phyloP scores from a whole-genome alignment of 2,329 filamentous ascomycete species.

The Apiospora rasikravindrae region DNA sequence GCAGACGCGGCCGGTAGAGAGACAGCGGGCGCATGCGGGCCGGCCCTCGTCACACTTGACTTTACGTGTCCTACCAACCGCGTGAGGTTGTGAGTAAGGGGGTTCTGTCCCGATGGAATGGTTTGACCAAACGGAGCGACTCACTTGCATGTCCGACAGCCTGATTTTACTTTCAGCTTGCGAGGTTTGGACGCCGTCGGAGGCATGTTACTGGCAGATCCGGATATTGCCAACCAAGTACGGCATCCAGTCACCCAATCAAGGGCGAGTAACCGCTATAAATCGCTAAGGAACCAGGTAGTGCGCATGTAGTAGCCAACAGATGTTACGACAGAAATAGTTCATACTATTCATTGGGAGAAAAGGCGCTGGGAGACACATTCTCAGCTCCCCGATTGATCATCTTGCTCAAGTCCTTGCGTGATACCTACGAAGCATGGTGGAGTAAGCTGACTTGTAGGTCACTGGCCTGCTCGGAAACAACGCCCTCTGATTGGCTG shows the following conservation, averaged over 20 bases:
- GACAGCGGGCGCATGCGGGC: slow-evolving; percentile 34
- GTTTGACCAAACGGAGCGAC: slow-evolving; percentile 5
- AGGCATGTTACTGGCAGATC: not conserved
- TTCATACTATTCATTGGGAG: not conserved
- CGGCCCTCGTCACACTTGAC: slow-evolving; percentile 39
- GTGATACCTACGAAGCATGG: not conserved
- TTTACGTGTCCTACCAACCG: slow-evolving; percentile 29
- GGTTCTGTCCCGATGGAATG: not conserved
- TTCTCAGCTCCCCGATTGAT: no score
- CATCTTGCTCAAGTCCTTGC: not conserved
- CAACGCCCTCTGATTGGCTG: not conserved
- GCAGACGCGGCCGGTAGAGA: slow-evolving; percentile 35
- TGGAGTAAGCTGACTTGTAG: not conserved
- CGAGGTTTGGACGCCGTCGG: not conserved
- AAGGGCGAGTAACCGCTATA: not conserved
- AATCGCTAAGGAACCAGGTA: not conserved
- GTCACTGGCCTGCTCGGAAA: slow-evolving; percentile 20
- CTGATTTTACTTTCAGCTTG: slow-evolving; percentile 32
- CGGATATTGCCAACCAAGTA: not conserved
- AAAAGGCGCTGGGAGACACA: not conserved
- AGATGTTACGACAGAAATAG: not conserved
- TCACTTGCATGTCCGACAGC: slow-evolving; percentile 39
- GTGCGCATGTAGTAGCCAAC: not conserved
- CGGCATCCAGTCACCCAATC: not conserved
- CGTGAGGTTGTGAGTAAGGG: slow-evolving; percentile 10